Conservation (phyloP, 2,329 filamentous ascomycete genomes). For the Fusarium succisae region DNA sequence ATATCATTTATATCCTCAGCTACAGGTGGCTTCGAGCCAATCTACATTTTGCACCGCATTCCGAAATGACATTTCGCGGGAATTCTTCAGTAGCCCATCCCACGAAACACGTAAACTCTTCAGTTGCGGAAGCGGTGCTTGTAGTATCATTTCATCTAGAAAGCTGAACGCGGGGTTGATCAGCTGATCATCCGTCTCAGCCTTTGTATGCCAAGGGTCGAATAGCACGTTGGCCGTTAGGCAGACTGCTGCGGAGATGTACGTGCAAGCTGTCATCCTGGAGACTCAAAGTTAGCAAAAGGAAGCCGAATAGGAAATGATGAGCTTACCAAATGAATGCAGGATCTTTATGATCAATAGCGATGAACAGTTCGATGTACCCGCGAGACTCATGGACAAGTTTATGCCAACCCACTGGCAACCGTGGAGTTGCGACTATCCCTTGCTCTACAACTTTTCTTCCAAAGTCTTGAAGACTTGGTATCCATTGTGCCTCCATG, state of each 20-base stretch:
- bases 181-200: neutral
- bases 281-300: fast-evolving
- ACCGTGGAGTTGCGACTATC: neutral
- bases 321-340: neutral
- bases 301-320: fast-evolving
- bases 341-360: neutral
- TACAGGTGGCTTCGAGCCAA: neutral
- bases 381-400: conserved; percentile 10
- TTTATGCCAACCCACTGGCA: conserved; percentile 3
- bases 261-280: conserved; percentile 7
- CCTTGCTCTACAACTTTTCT: neutral
- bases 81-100: neutral
- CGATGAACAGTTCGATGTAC: conserved; percentile 1
- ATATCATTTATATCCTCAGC: fast-evolving
- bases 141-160: neutral
- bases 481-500: neutral
- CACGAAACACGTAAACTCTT: neutral
- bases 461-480: neutral
- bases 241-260: neutral
- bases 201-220: neutral
- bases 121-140: neutral
- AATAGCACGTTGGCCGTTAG: neutral
- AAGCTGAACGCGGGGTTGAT: neutral
- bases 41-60: neutral
- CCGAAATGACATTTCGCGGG: neutral